These are phyloP conservation scores for Globisporangium megalacanthum DNA, from an alignment of 352 stramenopile species.

Conservation along the genomic window DNA sequence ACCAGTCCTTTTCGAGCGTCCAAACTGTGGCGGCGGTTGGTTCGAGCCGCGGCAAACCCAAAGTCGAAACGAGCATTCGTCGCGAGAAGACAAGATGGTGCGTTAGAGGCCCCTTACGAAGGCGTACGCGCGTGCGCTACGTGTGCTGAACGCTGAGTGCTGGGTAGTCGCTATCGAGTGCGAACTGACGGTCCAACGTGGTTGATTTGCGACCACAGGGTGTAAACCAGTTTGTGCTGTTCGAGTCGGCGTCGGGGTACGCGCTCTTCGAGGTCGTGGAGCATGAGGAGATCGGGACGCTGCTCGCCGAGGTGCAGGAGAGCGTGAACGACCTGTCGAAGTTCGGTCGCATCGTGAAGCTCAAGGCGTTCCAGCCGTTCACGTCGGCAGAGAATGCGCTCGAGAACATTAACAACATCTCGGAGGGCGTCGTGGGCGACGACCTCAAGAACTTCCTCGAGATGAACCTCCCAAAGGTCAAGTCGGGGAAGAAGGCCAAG, in stretches of 20 bases:
- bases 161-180: no score
- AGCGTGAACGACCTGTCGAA: constrained; percentile 91
- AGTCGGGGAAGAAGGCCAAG: constrained; percentile 88
- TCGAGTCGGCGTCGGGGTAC: constrained; percentile 98
- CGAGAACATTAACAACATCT: constrained; percentile 99
- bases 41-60: constrained; percentile 2
- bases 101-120: not conserved
- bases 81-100: constrained; percentile 13
- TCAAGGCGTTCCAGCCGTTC: constrained; percentile 99
- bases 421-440: constrained; percentile 90
- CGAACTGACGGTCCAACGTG: no score
- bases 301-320: constrained; percentile 88
- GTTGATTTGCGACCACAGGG: constrained; percentile 15
- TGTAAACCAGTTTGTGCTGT: constrained; percentile 90
- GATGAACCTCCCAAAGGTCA: constrained; percentile 98
- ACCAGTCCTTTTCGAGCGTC: constrained; percentile 1
- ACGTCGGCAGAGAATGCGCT: constrained; percentile 98
- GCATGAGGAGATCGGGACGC: constrained; percentile 94
- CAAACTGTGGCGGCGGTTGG: constrained; percentile 6
- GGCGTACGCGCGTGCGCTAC: not conserved
- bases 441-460: constrained; percentile 99
- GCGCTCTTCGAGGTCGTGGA: constrained; percentile 98
- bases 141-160: no score
- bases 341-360: constrained; percentile 97
- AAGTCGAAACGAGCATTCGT: constrained; percentile 18